phyloP scores from a whole-genome alignment of 192 early-diverging fungal species.

The Neocallimastix lanati region DNA sequence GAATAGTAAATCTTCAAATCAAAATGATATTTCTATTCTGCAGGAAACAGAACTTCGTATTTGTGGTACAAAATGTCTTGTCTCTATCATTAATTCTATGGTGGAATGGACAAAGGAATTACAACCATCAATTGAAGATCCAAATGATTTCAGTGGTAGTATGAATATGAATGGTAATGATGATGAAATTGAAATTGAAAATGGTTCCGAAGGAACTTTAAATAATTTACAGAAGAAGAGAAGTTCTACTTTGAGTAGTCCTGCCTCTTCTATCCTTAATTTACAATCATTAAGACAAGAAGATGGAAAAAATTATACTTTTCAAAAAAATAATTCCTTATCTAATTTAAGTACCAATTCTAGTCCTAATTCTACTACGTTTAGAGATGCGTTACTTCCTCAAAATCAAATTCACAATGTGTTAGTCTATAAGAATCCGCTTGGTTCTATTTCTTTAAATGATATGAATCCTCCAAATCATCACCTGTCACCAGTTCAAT shows the following conservation, averaged over 20 bases:
- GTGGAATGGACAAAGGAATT: slow-evolving; percentile 19
- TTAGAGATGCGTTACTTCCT: slow-evolving; percentile 13
- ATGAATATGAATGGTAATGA: not conserved
- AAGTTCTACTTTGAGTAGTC: not conserved
- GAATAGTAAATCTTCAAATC: not conserved
- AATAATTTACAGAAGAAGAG: not conserved
- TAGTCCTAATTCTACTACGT: slow-evolving; percentile 1
- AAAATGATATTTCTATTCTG: not conserved
- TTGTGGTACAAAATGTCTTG: slow-evolving; percentile 18
- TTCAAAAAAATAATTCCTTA: slow-evolving; percentile 11
- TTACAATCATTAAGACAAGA: not conserved
- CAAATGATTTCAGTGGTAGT: not conserved
- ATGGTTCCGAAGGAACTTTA: not conserved
- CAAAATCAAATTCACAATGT: slow-evolving; percentile 12
- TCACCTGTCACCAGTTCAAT: not conserved
- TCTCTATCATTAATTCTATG: slow-evolving; percentile 23
- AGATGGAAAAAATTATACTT: not conserved
- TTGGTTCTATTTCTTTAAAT: slow-evolving; percentile 19
- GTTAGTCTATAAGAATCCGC: slow-evolving; percentile 20
- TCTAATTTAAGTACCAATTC: not conserved
- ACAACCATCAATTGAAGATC: not conserved
- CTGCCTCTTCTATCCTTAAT: not conserved
- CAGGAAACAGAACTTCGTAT: slow-evolving; percentile 22
- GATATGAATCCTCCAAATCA: slow-evolving; percentile 3
- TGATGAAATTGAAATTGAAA: not conserved